phyloP scores from a whole-genome alignment of 148 eudicot genomes.

The Gaultheria prostrata region DNA sequence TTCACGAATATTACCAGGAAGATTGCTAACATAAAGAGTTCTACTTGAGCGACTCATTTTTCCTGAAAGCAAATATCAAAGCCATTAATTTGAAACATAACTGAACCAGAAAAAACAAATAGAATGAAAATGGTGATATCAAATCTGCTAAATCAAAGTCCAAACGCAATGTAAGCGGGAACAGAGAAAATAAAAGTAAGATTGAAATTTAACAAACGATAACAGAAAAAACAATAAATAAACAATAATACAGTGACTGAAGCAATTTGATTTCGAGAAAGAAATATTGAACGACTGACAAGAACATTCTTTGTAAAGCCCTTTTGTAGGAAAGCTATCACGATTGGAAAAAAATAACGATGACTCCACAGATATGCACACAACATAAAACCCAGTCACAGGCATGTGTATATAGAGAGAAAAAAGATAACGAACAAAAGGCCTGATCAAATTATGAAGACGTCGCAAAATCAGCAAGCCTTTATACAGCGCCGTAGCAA shows the following conservation, averaged over 20 bases:
- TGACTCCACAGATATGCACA: background rate
- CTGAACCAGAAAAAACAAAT: background rate
- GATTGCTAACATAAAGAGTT: slow-evolving; percentile 64
- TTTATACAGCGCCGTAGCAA: too few relatives aligned
- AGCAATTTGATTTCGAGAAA: background rate
- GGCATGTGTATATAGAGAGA: background rate
- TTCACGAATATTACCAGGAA: slow-evolving; percentile 69
- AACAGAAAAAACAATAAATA: background rate
- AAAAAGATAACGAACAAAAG: background rate
- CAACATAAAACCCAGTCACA: background rate
- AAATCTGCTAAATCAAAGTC: background rate
- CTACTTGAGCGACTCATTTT: slow-evolving; percentile 51
- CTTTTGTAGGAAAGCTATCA: background rate
- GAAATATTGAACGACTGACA: background rate
- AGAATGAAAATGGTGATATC: background rate
- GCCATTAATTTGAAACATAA: background rate
- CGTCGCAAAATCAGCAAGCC: too few relatives aligned
- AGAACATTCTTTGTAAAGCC: background rate
- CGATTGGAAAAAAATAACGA: background rate
- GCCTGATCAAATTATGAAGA: too few relatives aligned
- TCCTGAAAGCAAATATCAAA: slow-evolving; percentile 3
- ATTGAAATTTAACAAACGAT: background rate
- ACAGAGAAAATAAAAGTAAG: background rate
- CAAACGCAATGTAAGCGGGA: background rate
- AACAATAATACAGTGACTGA: background rate